Percentiles rank a stretch among this genome's conserved stretches.
Conservation (phyloP, 1,139 yeast genomes). For the Eremothecium gossypii region DNA sequence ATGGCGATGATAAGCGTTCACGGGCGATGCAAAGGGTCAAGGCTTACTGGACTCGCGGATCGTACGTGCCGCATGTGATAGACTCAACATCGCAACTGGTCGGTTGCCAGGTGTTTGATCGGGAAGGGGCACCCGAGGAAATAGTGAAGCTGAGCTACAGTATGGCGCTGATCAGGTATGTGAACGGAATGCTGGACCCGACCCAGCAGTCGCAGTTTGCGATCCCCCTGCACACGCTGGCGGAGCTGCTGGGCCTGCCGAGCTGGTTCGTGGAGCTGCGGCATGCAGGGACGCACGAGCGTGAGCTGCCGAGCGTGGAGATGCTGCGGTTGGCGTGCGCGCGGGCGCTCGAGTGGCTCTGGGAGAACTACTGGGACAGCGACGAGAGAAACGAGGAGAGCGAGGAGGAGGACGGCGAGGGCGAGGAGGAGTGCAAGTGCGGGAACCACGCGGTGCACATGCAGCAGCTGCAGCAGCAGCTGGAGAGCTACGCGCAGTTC, state of each 20-base stretch:
- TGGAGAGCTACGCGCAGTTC: not conserved
- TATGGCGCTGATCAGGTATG: conserved; percentile 77
- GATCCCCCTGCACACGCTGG: conserved; percentile 67
- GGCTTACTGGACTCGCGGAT: conserved; percentile 56
- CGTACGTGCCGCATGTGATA: conserved; percentile 63
- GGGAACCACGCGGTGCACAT: not conserved
- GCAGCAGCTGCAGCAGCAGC: not conserved
- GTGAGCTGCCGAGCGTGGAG: conserved; percentile 56
- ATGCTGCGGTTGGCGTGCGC: conserved; percentile 50
- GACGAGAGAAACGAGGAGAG: conserved; percentile 19
- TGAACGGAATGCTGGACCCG: conserved; percentile 86
- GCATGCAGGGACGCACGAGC: conserved; percentile 87
- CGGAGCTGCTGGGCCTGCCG: conserved; percentile 62
- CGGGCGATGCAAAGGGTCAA: conserved; percentile 54
- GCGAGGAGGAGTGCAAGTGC: conserved; percentile 12
- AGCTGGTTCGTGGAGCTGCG: conserved; percentile 80
- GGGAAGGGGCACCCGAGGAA: conserved; percentile 16
- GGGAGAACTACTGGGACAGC: conserved; percentile 62
- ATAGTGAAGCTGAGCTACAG: conserved; percentile 29
- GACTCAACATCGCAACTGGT: conserved; percentile 62
- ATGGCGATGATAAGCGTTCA: conserved; percentile 27
- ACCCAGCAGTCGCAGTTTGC: conserved; percentile 73
- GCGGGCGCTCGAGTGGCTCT: conserved; percentile 69
- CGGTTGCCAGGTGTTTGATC: conserved; percentile 42
- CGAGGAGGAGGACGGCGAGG: conserved; percentile 26